Evolutionary conservation across 306 rosid species (phyloP), one percentile per base, ranked within the genome.

Genomic region (Inga laurina): DNA sequence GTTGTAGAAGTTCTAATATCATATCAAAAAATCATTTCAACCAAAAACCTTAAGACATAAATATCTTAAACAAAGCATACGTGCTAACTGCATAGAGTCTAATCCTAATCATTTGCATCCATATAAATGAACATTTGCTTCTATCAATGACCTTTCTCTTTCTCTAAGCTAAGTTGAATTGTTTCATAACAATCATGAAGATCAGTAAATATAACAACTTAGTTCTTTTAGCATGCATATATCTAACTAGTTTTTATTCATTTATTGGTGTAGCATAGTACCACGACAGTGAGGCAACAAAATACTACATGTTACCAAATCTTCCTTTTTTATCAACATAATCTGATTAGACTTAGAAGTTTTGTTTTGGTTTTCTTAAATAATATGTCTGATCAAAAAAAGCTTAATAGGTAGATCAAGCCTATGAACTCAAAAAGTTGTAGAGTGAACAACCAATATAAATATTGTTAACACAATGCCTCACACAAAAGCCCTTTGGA

Each of bases 351-450:
- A 18, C 6, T 52, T 18, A 18, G 10, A 52, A 52, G 59, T 16
- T 21, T 18, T 18, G 41, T 51, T 52, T 32, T 32, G 5, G 13
- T 83, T 80, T 71, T 75, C 71, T 56, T 75, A 46, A 16, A 81
- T 51, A 80, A 69, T 54, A 75, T 27, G 21, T 81, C 69, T n/a
- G 10, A 49, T 30, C 75, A 71, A 11, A 15, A 64, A 46, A 61
- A 22, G 41, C 49, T 61, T 39, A 75, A 56, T 56, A 19, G 45
- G 71, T 24, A 80, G 79, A 80, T 80, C 74, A 57, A 74, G 52
- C 0, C n/a, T n/a, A 2, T n/a, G 32, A 70, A 41, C 74, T 32
- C 52, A 70, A 69, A 69, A 39, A 68, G 27, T 39, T 34, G 19
- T 30, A 3, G 15, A 35, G 45, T 67, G 24, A 68, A 35, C 27